Percentiles rank a stretch among this genome's conserved stretches.
phyloP scores from a whole-genome alignment of 164 flowering plant genomes.

The Nelumbo lutea region DNA sequence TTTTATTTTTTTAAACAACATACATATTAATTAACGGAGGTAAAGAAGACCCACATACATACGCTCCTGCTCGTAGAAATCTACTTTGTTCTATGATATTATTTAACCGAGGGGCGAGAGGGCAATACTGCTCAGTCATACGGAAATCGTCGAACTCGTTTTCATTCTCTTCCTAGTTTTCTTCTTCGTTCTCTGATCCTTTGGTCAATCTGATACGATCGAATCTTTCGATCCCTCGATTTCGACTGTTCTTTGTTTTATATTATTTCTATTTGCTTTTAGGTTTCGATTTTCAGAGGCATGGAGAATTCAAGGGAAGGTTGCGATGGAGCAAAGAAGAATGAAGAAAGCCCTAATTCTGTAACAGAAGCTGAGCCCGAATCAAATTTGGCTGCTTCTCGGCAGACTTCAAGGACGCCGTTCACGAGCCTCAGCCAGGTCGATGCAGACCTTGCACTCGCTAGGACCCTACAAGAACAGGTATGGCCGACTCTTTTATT shows the following conservation, averaged over 20 bases:
- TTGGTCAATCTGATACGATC: not conserved
- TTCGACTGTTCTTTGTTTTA: not conserved
- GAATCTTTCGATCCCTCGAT: not conserved
- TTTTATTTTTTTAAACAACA: no score
- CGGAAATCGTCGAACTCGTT: not conserved
- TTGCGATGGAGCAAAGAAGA: slow-evolving; percentile 14
- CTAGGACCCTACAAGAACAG: slow-evolving; percentile 92
- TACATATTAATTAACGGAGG: no score
- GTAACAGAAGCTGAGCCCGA: slow-evolving; percentile 2
- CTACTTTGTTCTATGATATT: not conserved
- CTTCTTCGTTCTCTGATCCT: not conserved
- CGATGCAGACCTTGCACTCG: slow-evolving; percentile 94
- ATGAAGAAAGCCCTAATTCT: slow-evolving; percentile 20
- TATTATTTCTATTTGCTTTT: not conserved
- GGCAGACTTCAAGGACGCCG: slow-evolving; percentile 56
- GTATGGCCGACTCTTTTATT: slow-evolving; percentile 19
- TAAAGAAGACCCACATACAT: not conserved
- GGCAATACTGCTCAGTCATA: not conserved
- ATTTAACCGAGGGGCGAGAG: no score
- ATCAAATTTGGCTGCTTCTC: slow-evolving; percentile 10
- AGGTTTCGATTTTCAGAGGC: not conserved
- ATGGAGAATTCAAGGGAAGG: slow-evolving; percentile 28
- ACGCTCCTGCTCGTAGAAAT: not conserved
- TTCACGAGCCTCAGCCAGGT: slow-evolving; percentile 84
- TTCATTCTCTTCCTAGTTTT: not conserved